Conservation (phyloP, 164 flowering plant genomes). For the Dillenia suffruticosa region DNA sequence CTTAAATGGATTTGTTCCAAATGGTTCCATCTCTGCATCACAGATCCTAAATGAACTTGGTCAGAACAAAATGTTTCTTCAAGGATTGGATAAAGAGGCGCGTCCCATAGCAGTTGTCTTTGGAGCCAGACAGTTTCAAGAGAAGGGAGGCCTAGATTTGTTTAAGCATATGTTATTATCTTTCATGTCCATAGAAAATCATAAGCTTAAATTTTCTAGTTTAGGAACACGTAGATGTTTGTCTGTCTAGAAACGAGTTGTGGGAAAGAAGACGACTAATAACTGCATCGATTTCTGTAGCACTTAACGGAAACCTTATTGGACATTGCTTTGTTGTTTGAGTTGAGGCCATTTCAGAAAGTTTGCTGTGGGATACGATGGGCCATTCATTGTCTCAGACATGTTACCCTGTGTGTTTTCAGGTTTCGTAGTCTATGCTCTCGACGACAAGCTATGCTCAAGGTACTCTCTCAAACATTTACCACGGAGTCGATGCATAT, state of each 20-base stretch:
- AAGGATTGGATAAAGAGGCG: constrained; percentile 68
- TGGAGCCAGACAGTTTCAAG: constrained; percentile 41
- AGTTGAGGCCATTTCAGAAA: no score
- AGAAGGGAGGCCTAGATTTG: constrained; percentile 50
- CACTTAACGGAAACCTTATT: no score
- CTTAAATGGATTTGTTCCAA: constrained; percentile 75
- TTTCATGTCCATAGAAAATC: background rate
- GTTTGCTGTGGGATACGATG: no score
- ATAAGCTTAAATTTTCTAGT: no score
- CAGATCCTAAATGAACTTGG: constrained; percentile 52
- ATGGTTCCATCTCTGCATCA: constrained; percentile 46
- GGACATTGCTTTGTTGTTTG: no score
- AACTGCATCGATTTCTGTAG: no score
- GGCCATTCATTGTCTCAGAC: no score
- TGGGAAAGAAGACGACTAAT: no score
- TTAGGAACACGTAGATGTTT: no score
- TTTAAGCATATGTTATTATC: constrained; percentile 53
- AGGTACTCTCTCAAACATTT: constrained; percentile 35
- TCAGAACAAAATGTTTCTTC: constrained; percentile 67
- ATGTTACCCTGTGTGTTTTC: constrained; percentile 8
- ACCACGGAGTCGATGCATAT: no score
- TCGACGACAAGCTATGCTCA: constrained; percentile 65
- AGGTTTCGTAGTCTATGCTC: constrained; percentile 58
- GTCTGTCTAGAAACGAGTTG: no score
- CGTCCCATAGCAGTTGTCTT: constrained; percentile 48